Evolutionary conservation across 768 basidiomycete genomes (phyloP).

Genomic region (Rhodotorula kratochvilovae): DNA sequence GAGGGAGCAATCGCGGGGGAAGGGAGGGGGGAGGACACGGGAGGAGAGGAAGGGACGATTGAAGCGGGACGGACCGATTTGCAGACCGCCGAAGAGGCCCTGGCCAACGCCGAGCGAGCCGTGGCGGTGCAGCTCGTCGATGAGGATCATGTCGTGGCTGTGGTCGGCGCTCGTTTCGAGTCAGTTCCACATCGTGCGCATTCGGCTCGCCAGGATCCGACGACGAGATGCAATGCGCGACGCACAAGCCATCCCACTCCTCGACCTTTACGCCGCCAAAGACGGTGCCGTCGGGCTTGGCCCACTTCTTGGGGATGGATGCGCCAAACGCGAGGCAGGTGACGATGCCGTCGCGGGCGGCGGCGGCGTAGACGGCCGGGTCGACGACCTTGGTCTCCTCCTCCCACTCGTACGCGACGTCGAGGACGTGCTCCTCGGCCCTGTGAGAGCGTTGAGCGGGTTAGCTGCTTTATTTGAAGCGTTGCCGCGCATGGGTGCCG

Average conservation of each 20-base stretch:
- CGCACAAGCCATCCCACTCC: conserved; percentile 43
- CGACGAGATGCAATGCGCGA: background rate
- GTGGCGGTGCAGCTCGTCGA: conserved; percentile 37
- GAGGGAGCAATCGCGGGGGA: too few species aligned
- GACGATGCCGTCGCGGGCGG: conserved; percentile 35
- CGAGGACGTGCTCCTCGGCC: conserved; percentile 34
- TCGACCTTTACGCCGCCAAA: conserved; percentile 28
- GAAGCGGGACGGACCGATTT: conserved; percentile 28
- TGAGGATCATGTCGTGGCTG: conserved; percentile 40
- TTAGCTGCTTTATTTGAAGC: too few species aligned
- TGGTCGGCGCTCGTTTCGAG: background rate
- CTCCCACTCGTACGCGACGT: conserved; percentile 41
- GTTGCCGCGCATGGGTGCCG: background rate
- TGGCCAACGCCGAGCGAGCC: conserved; percentile 30
- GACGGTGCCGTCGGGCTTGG: conserved; percentile 24
- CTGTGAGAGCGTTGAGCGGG: background rate
- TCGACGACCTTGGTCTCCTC: conserved; percentile 37
- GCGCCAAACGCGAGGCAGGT: conserved; percentile 23
- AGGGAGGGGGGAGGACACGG: background rate
- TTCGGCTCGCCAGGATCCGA: background rate
- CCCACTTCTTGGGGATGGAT: conserved; percentile 18
- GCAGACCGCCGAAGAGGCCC: conserved; percentile 35
- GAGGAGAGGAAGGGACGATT: too few species aligned
- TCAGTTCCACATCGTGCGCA: too few species aligned
- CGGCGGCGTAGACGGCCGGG: conserved; percentile 33